These are phyloP conservation scores for Nepenthes alata DNA, from an alignment of 179 eudicot species.

Conservation along the genomic window DNA sequence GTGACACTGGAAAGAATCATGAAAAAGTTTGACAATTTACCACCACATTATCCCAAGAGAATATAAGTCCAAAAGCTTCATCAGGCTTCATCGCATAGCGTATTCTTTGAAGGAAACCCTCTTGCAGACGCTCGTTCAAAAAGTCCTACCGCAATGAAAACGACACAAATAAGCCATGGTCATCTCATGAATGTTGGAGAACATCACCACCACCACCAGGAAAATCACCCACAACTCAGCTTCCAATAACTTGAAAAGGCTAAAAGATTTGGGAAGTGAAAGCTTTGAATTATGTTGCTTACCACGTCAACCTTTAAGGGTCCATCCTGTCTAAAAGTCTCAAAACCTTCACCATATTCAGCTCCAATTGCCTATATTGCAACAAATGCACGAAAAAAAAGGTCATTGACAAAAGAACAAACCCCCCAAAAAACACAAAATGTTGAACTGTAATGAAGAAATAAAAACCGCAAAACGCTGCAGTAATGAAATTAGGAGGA, in stretches of 20 bases:
- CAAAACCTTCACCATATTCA: constrained; percentile 97
- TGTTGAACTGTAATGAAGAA: background rate
- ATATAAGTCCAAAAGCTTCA: constrained; percentile 94
- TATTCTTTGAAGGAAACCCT: constrained; percentile 68
- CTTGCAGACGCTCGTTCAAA: constrained; percentile 77
- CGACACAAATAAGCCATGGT: background rate
- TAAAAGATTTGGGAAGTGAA: too few species aligned
- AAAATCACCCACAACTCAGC: background rate
- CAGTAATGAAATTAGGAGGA: background rate
- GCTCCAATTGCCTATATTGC: constrained; percentile 74
- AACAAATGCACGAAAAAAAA: constrained; percentile 4
- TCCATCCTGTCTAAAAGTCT: constrained; percentile 86
- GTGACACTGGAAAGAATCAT: background rate
- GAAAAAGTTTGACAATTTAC: constrained; percentile 22
- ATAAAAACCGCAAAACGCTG: background rate
- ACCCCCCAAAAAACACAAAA: background rate
- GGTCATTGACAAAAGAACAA: background rate
- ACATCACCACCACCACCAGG: background rate
- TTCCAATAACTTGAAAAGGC: background rate
- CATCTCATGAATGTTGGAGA: background rate
- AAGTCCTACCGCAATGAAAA: constrained; percentile 46
- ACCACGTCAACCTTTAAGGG: constrained; percentile 94
- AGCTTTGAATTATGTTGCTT: constrained; percentile 10
- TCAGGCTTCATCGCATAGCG: constrained; percentile 98
- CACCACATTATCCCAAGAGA: constrained; percentile 96